A percentile compares a stretch with the other conserved stretches of the same genome.
Evolutionary conservation across 2,329 filamentous ascomycete species (phyloP).

Genomic region (Paecilomyces sp.): DNA sequence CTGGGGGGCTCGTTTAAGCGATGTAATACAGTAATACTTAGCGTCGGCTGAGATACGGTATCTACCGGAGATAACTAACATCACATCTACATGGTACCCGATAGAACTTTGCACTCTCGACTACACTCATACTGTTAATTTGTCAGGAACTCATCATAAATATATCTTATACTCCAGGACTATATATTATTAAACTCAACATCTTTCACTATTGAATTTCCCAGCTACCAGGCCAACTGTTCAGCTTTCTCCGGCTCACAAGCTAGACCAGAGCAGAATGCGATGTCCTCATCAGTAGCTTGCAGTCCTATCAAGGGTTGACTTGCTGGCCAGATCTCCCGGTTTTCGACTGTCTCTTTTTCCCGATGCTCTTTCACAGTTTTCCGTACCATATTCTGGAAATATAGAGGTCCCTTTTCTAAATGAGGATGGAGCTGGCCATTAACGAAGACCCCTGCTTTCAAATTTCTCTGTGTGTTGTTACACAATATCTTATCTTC

Average conservation of each 20-base stretch:
- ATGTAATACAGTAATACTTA: background rate
- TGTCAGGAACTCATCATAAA: background rate
- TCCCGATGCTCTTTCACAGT: slow-evolving; percentile 42
- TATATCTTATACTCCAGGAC: too few relatives aligned
- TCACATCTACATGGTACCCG: background rate
- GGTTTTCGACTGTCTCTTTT: slow-evolving; percentile 37
- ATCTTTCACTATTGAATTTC: background rate
- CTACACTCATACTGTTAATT: background rate
- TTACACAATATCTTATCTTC: slow-evolving; percentile 59
- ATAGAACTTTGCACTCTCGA: background rate
- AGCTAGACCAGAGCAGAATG: background rate
- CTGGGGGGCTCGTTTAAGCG: background rate
- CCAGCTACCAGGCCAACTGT: background rate
- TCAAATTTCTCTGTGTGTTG: slow-evolving; percentile 54
- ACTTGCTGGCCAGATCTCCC: slow-evolving; percentile 48
- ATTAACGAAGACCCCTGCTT: slow-evolving; percentile 55
- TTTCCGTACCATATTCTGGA: slow-evolving; percentile 48
- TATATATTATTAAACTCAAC: too few relatives aligned
- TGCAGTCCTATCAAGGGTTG: slow-evolving; percentile 9
- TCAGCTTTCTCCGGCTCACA: background rate
- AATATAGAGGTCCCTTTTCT: slow-evolving; percentile 54
- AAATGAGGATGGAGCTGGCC: slow-evolving; percentile 56
- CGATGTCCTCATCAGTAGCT: background rate
- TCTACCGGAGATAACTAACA: background rate
- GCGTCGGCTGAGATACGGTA: background rate